phyloP scores from a whole-genome alignment of 768 basidiomycete species.

The Mycena leptocephala region DNA sequence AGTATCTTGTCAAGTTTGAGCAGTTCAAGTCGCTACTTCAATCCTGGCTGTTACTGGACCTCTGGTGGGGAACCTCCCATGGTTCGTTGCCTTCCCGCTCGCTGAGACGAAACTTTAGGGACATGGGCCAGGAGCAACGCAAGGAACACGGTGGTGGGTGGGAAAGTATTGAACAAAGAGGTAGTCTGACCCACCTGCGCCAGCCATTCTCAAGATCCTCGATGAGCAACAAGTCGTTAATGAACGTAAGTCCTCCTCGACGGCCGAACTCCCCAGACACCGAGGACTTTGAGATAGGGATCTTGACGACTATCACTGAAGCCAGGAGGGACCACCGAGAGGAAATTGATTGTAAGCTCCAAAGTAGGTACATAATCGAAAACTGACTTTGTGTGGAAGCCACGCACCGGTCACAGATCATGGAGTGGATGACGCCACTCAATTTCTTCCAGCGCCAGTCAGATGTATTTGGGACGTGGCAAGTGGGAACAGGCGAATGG shows the following conservation, averaged over 20 bases:
- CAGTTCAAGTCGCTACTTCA: not conserved
- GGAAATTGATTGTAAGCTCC: not conserved
- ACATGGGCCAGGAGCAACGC: conserved; percentile 6
- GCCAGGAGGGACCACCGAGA: not conserved
- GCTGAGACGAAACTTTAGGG: not conserved
- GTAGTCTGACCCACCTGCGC: not conserved
- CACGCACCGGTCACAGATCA: not conserved
- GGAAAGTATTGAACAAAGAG: not conserved
- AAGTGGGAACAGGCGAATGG: conserved; percentile 7
- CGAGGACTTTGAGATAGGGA: not conserved
- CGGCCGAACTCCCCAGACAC: not conserved
- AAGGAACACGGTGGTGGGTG: not conserved
- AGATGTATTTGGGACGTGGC: not conserved
- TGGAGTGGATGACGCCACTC: conserved; percentile 12
- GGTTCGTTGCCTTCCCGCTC: not conserved
- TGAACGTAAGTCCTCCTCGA: not conserved
- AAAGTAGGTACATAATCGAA: not conserved
- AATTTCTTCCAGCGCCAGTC: conserved; percentile 7
- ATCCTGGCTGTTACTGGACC: not conserved
- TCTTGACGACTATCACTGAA: not conserved
- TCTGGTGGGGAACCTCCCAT: not conserved
- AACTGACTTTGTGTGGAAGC: too few species aligned
- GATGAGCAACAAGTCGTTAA: not conserved
- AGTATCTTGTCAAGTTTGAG: not conserved
- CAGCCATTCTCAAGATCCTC: not conserved